Evolutionary conservation across 2,329 filamentous ascomycete species (phyloP).

Genomic region (Colletotrichum filicis): DNA sequence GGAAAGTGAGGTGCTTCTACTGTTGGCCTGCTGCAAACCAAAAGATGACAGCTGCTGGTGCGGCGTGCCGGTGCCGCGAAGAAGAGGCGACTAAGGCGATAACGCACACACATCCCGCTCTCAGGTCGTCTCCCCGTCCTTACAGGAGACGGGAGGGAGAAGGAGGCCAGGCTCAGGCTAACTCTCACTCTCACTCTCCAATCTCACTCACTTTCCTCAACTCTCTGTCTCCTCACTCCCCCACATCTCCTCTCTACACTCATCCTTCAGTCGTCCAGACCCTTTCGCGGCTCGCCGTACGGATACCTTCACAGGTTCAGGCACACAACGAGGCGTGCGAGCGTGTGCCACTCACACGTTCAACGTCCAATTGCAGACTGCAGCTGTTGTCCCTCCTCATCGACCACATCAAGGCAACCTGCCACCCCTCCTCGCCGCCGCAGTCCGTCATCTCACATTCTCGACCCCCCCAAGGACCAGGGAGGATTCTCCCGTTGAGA

Average conservation of each 20-base stretch:
- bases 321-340: background rate
- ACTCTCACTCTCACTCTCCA: too few relatives aligned
- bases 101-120: background rate
- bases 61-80: slow-evolving; percentile 1
- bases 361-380: slow-evolving; percentile 9
- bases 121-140: background rate
- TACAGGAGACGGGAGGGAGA: background rate
- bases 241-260: background rate
- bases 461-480: background rate
- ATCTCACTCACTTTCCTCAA: background rate
- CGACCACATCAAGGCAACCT: background rate
- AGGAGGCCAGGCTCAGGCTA: too few relatives aligned
- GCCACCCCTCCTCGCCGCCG: background rate
- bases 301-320: background rate
- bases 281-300: background rate
- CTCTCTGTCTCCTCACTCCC: background rate
- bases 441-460: slow-evolving; percentile 16
- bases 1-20: background rate
- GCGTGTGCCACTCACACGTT: background rate
- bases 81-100: background rate
- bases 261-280: background rate
- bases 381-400: background rate
- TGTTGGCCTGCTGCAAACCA: background rate
- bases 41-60: background rate
- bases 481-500: background rate